A percentile compares a stretch with the other conserved stretches of the same genome.
Conservation (phyloP, 441 rosid species). For the Viola pubescens region DNA sequence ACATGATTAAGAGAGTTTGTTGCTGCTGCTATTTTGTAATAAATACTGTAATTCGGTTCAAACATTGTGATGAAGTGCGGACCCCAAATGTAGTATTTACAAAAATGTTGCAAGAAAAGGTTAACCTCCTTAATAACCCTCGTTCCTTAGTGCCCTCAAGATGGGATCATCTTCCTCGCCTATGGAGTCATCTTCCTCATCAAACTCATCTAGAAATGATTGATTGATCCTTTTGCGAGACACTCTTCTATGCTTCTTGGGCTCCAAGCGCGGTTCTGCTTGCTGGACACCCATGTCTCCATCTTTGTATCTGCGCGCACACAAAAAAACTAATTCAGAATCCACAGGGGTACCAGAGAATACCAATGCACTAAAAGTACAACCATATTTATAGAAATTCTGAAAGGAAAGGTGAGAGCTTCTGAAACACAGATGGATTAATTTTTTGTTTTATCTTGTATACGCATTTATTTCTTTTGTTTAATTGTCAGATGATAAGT, state of each 20-base stretch:
- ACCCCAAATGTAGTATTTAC: too few species aligned
- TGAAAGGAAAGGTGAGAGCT: neutral
- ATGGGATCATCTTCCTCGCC: constrained; percentile 46
- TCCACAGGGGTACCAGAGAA: neutral
- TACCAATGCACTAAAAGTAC: neutral
- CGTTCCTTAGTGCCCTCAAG: too few species aligned
- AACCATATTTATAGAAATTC: neutral
- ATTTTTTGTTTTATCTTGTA: too few species aligned
- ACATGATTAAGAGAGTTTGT: too few species aligned
- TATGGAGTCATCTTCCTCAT: constrained; percentile 49
- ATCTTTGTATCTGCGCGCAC: constrained; percentile 71
- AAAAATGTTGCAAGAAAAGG: too few species aligned
- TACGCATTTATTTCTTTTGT: too few species aligned
- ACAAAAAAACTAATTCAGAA: neutral
- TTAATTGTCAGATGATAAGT: too few species aligned
- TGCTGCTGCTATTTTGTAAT: too few species aligned
- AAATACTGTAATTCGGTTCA: too few species aligned
- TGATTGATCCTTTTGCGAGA: constrained; percentile 70
- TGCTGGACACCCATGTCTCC: constrained; percentile 70
- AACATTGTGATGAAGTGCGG: too few species aligned
- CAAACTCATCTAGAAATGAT: constrained; percentile 44
- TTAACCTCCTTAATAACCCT: too few species aligned
- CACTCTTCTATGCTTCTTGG: constrained; percentile 67
- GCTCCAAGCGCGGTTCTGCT: constrained; percentile 69
- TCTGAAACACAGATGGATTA: neutral